Conservation (phyloP, 2,329 filamentous ascomycete species). For the Calonectria pteridis region DNA sequence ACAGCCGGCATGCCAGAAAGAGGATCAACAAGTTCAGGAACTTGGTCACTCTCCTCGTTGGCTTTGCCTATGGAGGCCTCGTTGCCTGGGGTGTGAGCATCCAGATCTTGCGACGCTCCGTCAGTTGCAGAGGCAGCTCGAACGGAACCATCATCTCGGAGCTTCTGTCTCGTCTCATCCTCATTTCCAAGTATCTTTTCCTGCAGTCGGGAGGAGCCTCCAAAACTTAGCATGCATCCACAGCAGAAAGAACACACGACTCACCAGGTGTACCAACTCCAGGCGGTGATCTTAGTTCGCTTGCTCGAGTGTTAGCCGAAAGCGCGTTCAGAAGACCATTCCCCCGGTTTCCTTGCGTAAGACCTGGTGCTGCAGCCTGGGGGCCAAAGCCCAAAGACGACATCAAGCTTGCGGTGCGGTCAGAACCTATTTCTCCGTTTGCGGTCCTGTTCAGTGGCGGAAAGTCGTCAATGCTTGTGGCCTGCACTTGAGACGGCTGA, state of each 20-base stretch:
- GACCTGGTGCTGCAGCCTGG: constrained; percentile 54
- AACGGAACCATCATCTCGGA: constrained; percentile 58
- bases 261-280: constrained; percentile 55
- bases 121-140: constrained; percentile 52
- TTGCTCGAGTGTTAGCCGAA: constrained; percentile 68
- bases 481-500: constrained; percentile 61
- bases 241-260: not conserved
- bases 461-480: constrained; percentile 69
- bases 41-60: constrained; percentile 57
- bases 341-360: constrained; percentile 60
- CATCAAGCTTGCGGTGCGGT: constrained; percentile 65
- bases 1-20: constrained; percentile 71
- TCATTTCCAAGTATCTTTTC: constrained; percentile 58
- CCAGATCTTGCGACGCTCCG: constrained; percentile 45
- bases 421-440: constrained; percentile 70
- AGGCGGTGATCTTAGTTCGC: constrained; percentile 63
- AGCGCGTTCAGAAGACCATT: constrained; percentile 75
- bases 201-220: constrained; percentile 55
- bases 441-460: constrained; percentile 70
- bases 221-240: constrained; percentile 38
- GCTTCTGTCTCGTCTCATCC: constrained; percentile 61
- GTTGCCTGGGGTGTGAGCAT: constrained; percentile 58
- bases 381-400: constrained; percentile 66
- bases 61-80: constrained; percentile 54
- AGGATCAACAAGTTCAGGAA: constrained; percentile 65